Base-by-base conservation (phyloP, 2,329 filamentous ascomycete genomes). In the Penicillium sp. region DNA sequence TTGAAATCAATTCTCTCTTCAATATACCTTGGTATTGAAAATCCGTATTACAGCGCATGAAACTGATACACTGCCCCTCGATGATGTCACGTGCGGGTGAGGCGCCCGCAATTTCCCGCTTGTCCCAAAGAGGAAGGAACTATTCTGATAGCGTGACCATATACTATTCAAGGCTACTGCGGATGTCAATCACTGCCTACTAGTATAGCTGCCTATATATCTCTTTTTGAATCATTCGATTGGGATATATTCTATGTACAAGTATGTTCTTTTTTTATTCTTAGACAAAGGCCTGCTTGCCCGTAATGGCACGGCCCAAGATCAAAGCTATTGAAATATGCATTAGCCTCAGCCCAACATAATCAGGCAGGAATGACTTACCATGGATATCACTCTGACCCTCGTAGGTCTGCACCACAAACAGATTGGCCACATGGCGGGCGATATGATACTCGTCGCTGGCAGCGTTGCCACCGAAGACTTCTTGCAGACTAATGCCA, bases 371-470 rank as follows among this genome's bases (percentile, higher is more conserved):
- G 52, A 46, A 52, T 39, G 48, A 80, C 86, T 79, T 73, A 91
- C 88, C 82, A 70, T 97, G 93, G 66, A 97, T 97, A 71, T 97
- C 93, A 65, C 90, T 96, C 72, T 97, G 93, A 21, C 93, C 93
- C 73, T 98, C 93, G 61, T 98, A 98, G 2, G 91, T 97, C 74
- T 97, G 91, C 48, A 91, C 94, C 46, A 98, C 93, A 69, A 94
- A 98, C 56, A 98, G 70, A 69, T 98, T 98, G 49, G 91, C 85
- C 52, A 96, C 93, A 73, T 97, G 93, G 56, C 93, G 82, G 15
- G 88, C 93, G 64, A 98, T 96, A 54, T 83, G 83, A 65, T 97
- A 98, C 73, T 98, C 93, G 62, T 98, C 93, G 64, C 89, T 95
- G 43, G 93, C 88, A n/a, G 93, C 93, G 65, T 98, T 98, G 28